phyloP scores from a whole-genome alignment of 208 protist species.

The Trichomonas tenax region DNA sequence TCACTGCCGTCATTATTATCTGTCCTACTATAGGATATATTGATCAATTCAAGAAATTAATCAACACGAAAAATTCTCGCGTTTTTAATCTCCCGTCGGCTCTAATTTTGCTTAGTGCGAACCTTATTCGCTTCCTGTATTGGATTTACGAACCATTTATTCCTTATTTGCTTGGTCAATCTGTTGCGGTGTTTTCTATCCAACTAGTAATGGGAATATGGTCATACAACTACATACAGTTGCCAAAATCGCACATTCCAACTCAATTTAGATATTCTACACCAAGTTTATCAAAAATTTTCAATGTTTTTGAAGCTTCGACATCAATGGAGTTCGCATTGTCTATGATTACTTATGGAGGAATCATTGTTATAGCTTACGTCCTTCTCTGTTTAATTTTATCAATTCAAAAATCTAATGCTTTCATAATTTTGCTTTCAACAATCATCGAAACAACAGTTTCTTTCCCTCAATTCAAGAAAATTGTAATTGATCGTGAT shows the following conservation, averaged over 20 bases:
- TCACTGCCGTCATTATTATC: neutral
- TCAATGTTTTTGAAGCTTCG: neutral
- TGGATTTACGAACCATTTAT: neutral
- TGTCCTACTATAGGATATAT: neutral
- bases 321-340: neutral
- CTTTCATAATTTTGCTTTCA: neutral
- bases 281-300: neutral
- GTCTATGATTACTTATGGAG: neutral
- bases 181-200: neutral
- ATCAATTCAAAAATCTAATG: neutral
- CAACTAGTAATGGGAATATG: neutral
- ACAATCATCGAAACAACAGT: neutral
- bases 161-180: neutral
- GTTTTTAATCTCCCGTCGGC: neutral
- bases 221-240: neutral
- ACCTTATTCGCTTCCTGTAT: neutral
- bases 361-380: neutral
- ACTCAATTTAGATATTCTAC: neutral
- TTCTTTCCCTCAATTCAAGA: neutral
- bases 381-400: neutral
- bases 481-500: neutral
- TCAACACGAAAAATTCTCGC: neutral
- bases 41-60: neutral
- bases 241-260: neutral
- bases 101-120: neutral